Percentiles rank a stretch among this genome's conserved stretches.
These are phyloP conservation scores for Filobasidium floriforme DNA, from an alignment of 768 basidiomycete genomes.

Conservation along the genomic window DNA sequence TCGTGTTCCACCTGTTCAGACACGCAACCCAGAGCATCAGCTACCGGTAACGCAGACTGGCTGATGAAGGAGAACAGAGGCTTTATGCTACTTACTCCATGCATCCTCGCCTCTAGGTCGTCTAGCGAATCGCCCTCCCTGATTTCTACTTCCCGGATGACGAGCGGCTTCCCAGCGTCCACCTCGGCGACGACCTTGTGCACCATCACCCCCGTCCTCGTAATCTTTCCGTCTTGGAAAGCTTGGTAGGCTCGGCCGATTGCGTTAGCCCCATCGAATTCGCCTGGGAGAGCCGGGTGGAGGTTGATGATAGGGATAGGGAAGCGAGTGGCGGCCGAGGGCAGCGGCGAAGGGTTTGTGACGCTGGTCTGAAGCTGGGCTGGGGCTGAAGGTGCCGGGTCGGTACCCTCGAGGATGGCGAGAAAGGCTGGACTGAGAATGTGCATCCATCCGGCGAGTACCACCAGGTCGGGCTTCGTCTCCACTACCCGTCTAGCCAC, in stretches of 20 bases:
- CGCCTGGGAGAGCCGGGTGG: constrained; percentile 89
- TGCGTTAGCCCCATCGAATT: constrained; percentile 92
- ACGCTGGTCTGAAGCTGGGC: constrained; percentile 10
- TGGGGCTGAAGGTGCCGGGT: constrained; percentile 22
- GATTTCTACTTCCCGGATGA: constrained; percentile 72
- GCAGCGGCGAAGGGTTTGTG: neutral
- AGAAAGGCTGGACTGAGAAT: constrained; percentile 77
- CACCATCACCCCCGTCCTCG: constrained; percentile 77
- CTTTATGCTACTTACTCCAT: constrained; percentile 48
- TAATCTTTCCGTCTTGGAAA: constrained; percentile 72
- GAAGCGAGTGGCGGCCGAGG: constrained; percentile 4
- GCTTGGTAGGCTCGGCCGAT: constrained; percentile 84
- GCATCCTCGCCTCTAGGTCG: constrained; percentile 67
- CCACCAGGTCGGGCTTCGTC: constrained; percentile 70
- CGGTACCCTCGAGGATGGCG: constrained; percentile 53
- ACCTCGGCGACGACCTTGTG: constrained; percentile 89
- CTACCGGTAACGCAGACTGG: neutral
- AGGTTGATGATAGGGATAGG: constrained; percentile 84
- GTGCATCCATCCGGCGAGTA: constrained; percentile 99
- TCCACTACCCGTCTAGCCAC: constrained; percentile 62
- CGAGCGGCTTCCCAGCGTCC: constrained; percentile 78
- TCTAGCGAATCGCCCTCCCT: constrained; percentile 63
- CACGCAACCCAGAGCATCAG: neutral
- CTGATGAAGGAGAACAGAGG: neutral
- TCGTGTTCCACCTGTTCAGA: constrained; percentile 61